A percentile compares a stretch with the other conserved stretches of the same genome.
Conservation (phyloP, 345 rosid genomes). For the Camelina hispida region DNA sequence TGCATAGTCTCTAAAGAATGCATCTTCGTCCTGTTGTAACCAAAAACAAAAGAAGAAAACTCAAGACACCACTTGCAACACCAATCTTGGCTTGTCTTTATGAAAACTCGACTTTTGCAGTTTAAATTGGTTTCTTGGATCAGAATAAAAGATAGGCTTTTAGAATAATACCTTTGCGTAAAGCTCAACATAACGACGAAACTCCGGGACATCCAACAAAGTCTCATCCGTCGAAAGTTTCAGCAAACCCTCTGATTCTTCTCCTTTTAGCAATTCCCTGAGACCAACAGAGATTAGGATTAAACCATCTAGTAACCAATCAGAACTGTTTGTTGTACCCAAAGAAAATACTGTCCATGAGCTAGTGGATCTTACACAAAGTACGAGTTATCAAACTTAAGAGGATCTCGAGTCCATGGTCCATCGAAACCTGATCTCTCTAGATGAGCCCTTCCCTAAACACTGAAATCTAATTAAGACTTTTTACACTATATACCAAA, state of each 20-base stretch:
- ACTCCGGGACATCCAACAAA: conserved; percentile 66
- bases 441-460: conserved; percentile 80
- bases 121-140: too few relatives aligned
- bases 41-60: neutral
- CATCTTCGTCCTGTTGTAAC: conserved; percentile 69
- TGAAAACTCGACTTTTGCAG: too few relatives aligned
- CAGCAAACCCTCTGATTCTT: conserved; percentile 65
- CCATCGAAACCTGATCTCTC: conserved; percentile 95
- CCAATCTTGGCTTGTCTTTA: neutral
- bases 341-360: neutral
- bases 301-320: neutral
- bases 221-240: conserved; percentile 80
- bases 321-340: neutral
- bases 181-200: conserved; percentile 65
- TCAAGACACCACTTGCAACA: neutral
- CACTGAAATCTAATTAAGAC: too few relatives aligned
- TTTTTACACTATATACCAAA: too few relatives aligned
- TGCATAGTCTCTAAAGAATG: conserved; percentile 75
- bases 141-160: neutral
- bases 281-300: neutral
- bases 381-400: conserved; percentile 87
- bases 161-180: conserved; percentile 67
- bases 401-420: conserved; percentile 89
- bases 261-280: conserved; percentile 71
- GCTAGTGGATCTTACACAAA: conserved; percentile 61